These are phyloP conservation scores for Fusarium fujikuroi DNA, from an alignment of 2,329 filamentous ascomycete species.

Conservation along the genomic window DNA sequence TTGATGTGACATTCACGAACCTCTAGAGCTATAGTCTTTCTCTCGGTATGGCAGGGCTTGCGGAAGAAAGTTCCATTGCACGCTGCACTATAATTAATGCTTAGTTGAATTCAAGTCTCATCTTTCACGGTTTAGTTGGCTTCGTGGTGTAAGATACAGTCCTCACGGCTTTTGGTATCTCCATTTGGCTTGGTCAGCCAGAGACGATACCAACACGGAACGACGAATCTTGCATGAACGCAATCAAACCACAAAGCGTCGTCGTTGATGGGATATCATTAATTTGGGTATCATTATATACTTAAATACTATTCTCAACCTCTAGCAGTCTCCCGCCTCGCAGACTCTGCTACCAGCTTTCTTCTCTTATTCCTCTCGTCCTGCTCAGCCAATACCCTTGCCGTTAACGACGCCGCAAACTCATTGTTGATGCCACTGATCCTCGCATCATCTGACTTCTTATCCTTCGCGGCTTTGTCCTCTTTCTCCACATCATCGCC, in stretches of 20 bases:
- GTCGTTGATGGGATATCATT: background rate
- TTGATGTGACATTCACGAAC: too few relatives aligned
- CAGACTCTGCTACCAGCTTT: constrained; percentile 63
- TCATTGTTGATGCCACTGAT: constrained; percentile 84
- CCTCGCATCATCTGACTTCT: constrained; percentile 51
- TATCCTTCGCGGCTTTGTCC: constrained; percentile 61
- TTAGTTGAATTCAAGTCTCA: accelerated
- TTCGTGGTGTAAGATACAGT: background rate
- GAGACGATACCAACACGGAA: too few relatives aligned
- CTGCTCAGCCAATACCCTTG: constrained; percentile 87
- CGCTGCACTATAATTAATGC: accelerated
- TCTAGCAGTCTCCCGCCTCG: constrained; percentile 23
- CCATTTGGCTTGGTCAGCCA: too few relatives aligned
- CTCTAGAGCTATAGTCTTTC: too few relatives aligned
- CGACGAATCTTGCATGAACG: too few relatives aligned
- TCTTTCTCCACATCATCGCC: constrained; percentile 51
- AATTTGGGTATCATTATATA: constrained; percentile 39
- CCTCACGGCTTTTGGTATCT: too few relatives aligned
- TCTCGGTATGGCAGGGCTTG: too few relatives aligned
- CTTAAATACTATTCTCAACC: constrained; percentile 20
- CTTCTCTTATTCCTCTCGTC: constrained; percentile 82
- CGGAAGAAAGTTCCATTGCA: background rate
- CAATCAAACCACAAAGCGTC: background rate
- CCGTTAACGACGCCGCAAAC: constrained; percentile 84
- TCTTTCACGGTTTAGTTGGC: accelerated